Evolutionary conservation across 169 alveolate genomes (phyloP).

Genomic region (Babesia caballi): DNA sequence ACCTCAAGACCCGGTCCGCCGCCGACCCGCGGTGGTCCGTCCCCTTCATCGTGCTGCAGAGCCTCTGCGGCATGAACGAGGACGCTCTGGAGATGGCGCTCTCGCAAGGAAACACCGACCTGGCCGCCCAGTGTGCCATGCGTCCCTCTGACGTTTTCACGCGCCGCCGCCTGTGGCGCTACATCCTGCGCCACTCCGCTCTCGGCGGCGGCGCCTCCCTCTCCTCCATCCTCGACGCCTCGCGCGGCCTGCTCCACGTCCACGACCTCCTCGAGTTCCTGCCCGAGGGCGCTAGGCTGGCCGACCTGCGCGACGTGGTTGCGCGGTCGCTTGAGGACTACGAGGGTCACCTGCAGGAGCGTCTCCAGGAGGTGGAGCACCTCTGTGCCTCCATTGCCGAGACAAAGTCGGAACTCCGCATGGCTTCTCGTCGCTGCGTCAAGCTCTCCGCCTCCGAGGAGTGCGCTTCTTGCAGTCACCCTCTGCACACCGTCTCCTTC

Average conservation of each 20-base stretch:
- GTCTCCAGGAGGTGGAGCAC: constrained; percentile 53
- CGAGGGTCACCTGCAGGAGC: constrained; percentile 55
- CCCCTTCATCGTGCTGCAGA: constrained; percentile 54
- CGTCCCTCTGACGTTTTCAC: constrained; percentile 42
- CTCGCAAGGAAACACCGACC: constrained; percentile 8
- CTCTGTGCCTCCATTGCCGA: constrained; percentile 56
- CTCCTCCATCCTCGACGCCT: constrained; percentile 17
- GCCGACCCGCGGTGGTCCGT: constrained; percentile 43
- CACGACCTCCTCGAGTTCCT: constrained; percentile 50
- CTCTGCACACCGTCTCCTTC: constrained; percentile 5
- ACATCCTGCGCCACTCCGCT: constrained; percentile 35
- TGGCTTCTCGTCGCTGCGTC: constrained; percentile 42
- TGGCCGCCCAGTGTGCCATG: constrained; percentile 61
- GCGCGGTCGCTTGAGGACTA: constrained; percentile 14
- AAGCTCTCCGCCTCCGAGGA: constrained; percentile 10
- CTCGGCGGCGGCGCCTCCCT: background rate
- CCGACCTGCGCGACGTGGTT: constrained; percentile 44
- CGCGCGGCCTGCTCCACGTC: constrained; percentile 37
- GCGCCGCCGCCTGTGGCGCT: constrained; percentile 57
- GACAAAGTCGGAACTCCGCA: constrained; percentile 51
- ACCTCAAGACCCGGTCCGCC: constrained; percentile 34
- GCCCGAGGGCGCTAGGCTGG: constrained; percentile 26
- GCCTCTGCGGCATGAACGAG: constrained; percentile 57
- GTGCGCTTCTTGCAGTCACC: constrained; percentile 38
- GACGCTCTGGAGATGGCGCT: constrained; percentile 64